Evolutionary conservation across 2,329 filamentous ascomycete species (phyloP), one percentile per base, ranked within the genome.

Genomic region (Curvularia verruculosa): DNA sequence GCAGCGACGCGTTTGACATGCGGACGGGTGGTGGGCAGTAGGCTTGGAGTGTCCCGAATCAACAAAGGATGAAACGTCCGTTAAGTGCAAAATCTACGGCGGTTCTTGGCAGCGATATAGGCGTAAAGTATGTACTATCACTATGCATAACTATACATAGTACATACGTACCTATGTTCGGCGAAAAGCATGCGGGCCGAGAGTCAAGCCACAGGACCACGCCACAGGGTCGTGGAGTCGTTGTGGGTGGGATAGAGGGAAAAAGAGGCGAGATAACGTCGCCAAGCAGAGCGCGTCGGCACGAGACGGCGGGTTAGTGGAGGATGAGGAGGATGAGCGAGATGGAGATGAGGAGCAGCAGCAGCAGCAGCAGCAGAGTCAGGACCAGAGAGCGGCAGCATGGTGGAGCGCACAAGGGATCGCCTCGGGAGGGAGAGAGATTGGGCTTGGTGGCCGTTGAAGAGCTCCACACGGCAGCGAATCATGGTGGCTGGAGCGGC

Each of bases 11-110:
- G 54, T 52, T 56, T 57, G 57, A 59, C 53, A 57, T 56, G 53
- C 51, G 47, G 40, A 41, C 44, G 39, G 46, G 51, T 44, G 39
- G 52, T 47, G 39, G 46, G 51, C 50, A 47, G 52, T 47, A 47
- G 47, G 48, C 29, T 52, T 5, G 56, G 40, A 28, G 47, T 23
- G 43, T 23, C 40, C 49, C 49, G 45, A 52, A 49, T 44, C 54
- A 41, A 49, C 49, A 15, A 52, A 54, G 39, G 19, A 44, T 60
- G 58, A 54, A 58, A 60, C 58, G n/a, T 53, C 53, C 40, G 57
- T 41, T 41, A 47, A 21, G 28, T 40, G 26, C 39, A 28, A 50
- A 46, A 15, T 48, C 40, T 50, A 47, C 39, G 56, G 39, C 57
- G 41, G 41, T 56, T 53, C 49, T 60, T 51, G 19, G 46, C 48